phyloP scores from a whole-genome alignment of 208 protist species.

The Acanthamoeba culbertsoni region DNA sequence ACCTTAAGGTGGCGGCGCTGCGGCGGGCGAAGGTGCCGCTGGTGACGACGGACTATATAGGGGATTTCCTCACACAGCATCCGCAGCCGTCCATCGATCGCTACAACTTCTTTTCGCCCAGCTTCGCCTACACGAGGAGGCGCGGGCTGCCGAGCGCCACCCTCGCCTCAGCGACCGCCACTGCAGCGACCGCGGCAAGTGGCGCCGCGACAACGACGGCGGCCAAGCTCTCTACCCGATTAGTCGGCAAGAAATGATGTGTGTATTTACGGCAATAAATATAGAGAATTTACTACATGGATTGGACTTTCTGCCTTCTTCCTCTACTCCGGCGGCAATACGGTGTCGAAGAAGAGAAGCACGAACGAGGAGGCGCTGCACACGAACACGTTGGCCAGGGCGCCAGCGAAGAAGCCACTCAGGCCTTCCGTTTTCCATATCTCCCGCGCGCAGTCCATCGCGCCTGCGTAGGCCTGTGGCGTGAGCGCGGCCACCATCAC shows the following conservation, averaged over 20 bases:
- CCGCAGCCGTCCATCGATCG: neutral
- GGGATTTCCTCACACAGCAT: neutral
- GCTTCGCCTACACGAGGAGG: neutral
- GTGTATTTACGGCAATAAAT: too few relatives aligned
- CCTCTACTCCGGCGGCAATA: too few relatives aligned
- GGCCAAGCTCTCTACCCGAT: too few relatives aligned
- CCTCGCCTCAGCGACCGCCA: too few relatives aligned
- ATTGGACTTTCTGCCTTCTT: too few relatives aligned
- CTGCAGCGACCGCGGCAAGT: too few relatives aligned
- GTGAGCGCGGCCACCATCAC: constrained; percentile 1
- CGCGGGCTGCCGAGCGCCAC: too few relatives aligned
- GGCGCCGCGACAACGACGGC: too few relatives aligned
- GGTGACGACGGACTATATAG: neutral
- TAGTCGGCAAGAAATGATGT: too few relatives aligned
- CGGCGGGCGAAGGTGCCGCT: neutral
- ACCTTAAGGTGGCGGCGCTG: neutral
- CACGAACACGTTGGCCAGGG: neutral
- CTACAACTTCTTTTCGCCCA: neutral
- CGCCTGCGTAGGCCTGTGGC: neutral
- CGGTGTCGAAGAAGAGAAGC: neutral
- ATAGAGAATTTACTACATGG: too few relatives aligned
- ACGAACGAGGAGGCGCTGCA: neutral
- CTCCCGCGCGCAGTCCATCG: neutral
- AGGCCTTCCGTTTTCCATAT: neutral
- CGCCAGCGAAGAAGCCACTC: neutral